phyloP scores from a whole-genome alignment of 176 grass and related monocot species.

The Tillandsia fasciculata region DNA sequence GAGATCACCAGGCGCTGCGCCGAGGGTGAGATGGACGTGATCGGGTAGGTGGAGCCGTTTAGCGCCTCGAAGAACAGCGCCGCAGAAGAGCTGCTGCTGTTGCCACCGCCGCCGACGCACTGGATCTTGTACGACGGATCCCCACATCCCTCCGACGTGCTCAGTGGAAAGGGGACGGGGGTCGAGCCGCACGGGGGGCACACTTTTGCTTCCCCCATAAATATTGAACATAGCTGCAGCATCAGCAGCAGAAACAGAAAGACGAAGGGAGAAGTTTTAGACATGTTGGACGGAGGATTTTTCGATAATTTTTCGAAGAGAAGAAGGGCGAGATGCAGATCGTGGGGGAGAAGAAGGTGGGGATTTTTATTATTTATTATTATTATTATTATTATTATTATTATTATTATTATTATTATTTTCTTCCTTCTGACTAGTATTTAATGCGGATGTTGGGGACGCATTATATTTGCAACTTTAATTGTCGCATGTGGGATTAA shows the following conservation, averaged over 20 bases:
- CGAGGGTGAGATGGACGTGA: slow-evolving; percentile 35
- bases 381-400: too few species aligned
- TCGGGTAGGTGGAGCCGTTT: slow-evolving; percentile 50
- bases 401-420: background rate
- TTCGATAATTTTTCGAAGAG: background rate
- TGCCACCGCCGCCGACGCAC: slow-evolving; percentile 16
- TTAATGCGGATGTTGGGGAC: background rate
- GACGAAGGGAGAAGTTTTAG: background rate
- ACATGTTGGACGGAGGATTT: background rate
- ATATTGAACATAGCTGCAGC: too few species aligned
- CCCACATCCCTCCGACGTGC: slow-evolving; percentile 54
- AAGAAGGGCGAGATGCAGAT: background rate
- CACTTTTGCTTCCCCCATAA: slow-evolving; percentile 14
- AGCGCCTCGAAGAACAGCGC: slow-evolving; percentile 57
- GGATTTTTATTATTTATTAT: background rate
- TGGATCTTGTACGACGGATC: slow-evolving; percentile 60
- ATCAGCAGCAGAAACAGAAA: too few species aligned
- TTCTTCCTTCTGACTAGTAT: background rate
- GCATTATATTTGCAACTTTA: too few species aligned
- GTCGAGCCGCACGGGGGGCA: slow-evolving; percentile 55
- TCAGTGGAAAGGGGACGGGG: slow-evolving; percentile 60
- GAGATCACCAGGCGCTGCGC: slow-evolving; percentile 47
- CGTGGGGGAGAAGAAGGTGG: background rate
- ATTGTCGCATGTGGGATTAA: too few species aligned
- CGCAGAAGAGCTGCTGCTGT: background rate